Percentiles rank a stretch among this genome's conserved stretches.
Evolutionary conservation across 345 rosid genomes (phyloP).

Genomic region (Salix purpurea): DNA sequence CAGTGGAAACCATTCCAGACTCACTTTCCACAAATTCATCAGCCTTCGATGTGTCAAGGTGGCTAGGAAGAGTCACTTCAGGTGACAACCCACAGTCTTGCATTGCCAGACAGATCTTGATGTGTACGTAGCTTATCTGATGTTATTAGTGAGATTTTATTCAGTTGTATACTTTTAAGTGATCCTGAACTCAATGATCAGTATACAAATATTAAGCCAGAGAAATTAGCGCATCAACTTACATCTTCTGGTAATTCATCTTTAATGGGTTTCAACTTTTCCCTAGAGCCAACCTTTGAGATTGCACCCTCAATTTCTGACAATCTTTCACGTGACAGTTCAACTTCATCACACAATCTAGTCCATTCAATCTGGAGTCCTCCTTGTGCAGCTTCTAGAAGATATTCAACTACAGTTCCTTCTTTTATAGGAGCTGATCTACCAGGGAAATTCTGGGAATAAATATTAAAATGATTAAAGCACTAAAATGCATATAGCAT

Average conservation of each 20-base stretch:
- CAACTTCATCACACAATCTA: conserved; percentile 35
- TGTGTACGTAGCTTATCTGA: conserved; percentile 41
- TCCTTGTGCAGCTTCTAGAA: conserved; percentile 39
- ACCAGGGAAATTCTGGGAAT: conserved; percentile 30
- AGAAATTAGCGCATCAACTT: conserved; percentile 8
- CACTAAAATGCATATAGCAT: neutral
- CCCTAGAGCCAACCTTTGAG: conserved; percentile 36
- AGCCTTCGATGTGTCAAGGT: neutral
- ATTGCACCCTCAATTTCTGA: conserved; percentile 34
- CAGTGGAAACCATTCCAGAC: conserved; percentile 1
- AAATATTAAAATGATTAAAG: neutral
- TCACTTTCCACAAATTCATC: conserved; percentile 5
- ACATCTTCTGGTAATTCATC: conserved; percentile 43
- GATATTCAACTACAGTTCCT: conserved; percentile 37
- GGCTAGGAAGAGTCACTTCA: conserved; percentile 12
- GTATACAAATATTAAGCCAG: neutral
- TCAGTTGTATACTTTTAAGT: neutral
- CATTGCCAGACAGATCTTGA: conserved; percentile 36
- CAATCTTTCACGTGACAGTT: conserved; percentile 24
- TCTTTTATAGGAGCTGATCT: conserved; percentile 47
- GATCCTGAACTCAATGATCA: neutral
- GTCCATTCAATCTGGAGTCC: conserved; percentile 34
- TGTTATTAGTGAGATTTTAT: conserved; percentile 1
- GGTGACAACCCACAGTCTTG: conserved; percentile 21
- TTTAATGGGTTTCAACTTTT: conserved; percentile 44